These are phyloP conservation scores for Dioscorea zingiberensis DNA, from an alignment of 106 monocot genomes.

Conservation along the genomic window DNA sequence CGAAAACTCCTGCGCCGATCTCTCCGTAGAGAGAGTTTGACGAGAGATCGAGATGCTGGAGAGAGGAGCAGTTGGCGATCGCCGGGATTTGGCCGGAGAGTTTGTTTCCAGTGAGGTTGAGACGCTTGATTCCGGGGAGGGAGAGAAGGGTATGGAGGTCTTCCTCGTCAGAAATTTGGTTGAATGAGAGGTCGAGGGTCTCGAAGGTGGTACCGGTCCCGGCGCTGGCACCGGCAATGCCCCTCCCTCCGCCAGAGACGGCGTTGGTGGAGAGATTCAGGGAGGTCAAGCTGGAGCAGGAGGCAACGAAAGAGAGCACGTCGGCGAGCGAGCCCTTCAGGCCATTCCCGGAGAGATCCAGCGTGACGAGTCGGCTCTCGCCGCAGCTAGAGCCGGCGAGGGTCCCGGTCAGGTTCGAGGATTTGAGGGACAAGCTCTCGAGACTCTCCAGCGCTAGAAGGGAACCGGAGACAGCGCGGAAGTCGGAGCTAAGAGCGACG, in stretches of 20 bases:
- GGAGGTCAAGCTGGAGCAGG: conserved; percentile 9
- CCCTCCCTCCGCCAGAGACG: conserved; percentile 5
- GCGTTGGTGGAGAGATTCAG: conserved; percentile 29
- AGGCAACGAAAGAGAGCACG: background rate
- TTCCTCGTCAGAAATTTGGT: conserved; percentile 29
- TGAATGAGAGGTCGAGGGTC: conserved; percentile 60
- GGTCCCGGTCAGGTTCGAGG: background rate
- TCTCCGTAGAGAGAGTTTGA: conserved; percentile 30
- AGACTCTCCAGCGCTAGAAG: background rate
- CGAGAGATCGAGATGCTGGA: conserved; percentile 49
- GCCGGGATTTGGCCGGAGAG: conserved; percentile 37
- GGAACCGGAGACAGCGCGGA: background rate
- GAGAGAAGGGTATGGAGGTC: conserved; percentile 24
- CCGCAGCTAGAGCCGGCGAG: too few relatives aligned
- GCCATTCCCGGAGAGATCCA: conserved; percentile 1
- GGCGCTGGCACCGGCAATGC: background rate
- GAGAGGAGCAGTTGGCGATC: conserved; percentile 32
- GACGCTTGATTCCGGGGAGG: conserved; percentile 8
- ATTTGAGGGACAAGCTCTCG: background rate
- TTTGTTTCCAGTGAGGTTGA: conserved; percentile 32
- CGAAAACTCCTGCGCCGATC: conserved; percentile 21
- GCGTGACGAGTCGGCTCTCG: background rate
- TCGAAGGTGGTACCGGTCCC: conserved; percentile 4
- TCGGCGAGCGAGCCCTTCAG: background rate
- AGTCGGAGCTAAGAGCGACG: background rate